phyloP scores from a whole-genome alignment of 225 moss, liverwort and hornwort genomes.

The Thuidium tamariscinum region DNA sequence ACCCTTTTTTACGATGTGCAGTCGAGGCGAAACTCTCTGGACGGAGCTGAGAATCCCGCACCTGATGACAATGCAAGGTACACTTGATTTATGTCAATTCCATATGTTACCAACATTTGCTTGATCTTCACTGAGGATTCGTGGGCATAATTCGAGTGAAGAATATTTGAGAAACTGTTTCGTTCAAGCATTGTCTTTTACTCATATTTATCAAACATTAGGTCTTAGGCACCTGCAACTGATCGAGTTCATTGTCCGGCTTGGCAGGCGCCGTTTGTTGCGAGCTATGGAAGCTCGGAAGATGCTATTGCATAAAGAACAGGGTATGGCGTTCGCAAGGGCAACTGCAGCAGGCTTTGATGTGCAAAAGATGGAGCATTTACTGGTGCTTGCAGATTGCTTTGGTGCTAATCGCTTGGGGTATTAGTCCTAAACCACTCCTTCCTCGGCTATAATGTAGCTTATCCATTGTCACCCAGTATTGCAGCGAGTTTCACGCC shows the following conservation, averaged over 20 bases:
- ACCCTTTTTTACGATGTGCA: neutral
- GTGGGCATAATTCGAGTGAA: neutral
- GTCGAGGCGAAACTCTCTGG: slow-evolving; percentile 80
- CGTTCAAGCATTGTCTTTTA: neutral
- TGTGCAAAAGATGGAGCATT: slow-evolving; percentile 90
- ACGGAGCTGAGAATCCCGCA: slow-evolving; percentile 60
- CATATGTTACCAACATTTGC: neutral
- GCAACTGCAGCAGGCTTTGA: slow-evolving; percentile 97
- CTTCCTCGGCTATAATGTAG: neutral
- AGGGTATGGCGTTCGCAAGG: slow-evolving; percentile 91
- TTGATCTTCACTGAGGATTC: neutral
- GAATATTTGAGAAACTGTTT: neutral
- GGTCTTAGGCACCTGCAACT: neutral
- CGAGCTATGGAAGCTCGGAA: slow-evolving; percentile 97
- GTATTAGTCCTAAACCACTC: slow-evolving; percentile 14
- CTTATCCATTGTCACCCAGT: neutral
- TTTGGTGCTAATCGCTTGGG: slow-evolving; percentile 81
- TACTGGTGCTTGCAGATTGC: slow-evolving; percentile 82
- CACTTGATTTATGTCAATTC: neutral
- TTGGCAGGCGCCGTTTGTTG: slow-evolving; percentile 63
- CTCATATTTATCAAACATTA: neutral
- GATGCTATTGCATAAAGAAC: slow-evolving; percentile 87
- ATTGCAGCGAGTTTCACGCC: neutral
- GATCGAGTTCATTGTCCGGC: neutral
- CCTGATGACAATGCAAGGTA: slow-evolving; percentile 90